A percentile compares a stretch with the other conserved stretches of the same genome.
phyloP scores from a whole-genome alignment of 2,329 filamentous ascomycete genomes.

The Colletotrichum sp. region DNA sequence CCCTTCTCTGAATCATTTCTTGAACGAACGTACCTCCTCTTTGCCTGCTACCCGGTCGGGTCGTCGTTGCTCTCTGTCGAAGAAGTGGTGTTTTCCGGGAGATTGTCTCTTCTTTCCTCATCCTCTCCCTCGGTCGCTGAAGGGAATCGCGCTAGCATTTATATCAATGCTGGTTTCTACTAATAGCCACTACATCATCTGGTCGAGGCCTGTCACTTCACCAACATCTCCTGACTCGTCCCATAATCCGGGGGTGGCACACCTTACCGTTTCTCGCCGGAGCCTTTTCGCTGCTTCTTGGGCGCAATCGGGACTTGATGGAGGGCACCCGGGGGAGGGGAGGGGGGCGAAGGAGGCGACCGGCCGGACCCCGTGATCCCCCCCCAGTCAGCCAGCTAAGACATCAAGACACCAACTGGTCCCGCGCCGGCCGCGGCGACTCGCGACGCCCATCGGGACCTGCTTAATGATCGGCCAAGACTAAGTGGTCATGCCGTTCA shows the following conservation, averaged over 20 bases:
- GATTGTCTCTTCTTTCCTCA: background rate
- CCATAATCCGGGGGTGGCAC: slow-evolving; percentile 6
- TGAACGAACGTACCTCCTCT: slow-evolving; percentile 14
- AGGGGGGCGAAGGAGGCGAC: background rate
- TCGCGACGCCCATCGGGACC: slow-evolving; percentile 18
- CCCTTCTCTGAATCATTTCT: background rate
- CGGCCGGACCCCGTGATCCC: slow-evolving; percentile 17
- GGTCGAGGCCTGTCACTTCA: slow-evolving; percentile 10
- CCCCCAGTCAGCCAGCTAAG: slow-evolving; percentile 14
- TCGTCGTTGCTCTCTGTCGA: background rate
- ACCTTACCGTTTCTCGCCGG: background rate
- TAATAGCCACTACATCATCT: slow-evolving; percentile 14
- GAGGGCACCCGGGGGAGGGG: background rate
- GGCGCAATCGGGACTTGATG: slow-evolving; percentile 4
- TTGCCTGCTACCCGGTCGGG: background rate
- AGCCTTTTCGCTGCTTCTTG: background rate
- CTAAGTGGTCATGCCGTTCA: slow-evolving; percentile 13
- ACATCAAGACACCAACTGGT: slow-evolving; percentile 9
- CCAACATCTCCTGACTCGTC: slow-evolving; percentile 21
- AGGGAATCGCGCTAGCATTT: slow-evolving; percentile 19
- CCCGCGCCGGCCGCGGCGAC: slow-evolving; percentile 15
- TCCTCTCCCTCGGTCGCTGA: background rate
- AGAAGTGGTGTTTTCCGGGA: background rate
- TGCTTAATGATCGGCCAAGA: slow-evolving; percentile 18
- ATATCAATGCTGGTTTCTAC: background rate